Base-by-base conservation (phyloP, 192 early-diverging fungal species). In the Chytriomyces confervae region DNA sequence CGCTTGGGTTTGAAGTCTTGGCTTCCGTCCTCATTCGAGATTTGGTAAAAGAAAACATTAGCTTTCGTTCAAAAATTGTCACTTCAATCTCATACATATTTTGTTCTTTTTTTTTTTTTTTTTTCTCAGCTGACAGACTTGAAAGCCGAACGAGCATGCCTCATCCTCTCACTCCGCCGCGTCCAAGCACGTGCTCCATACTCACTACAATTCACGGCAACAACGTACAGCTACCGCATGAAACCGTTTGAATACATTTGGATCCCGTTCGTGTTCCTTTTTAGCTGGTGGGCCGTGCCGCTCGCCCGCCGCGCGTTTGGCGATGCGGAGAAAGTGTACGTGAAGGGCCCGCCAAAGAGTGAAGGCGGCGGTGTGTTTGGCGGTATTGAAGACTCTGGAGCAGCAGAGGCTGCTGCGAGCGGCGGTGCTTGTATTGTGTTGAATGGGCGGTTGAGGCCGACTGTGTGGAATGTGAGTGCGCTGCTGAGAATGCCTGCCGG, bases 61-160 rank as follows among this genome's bases (percentile, higher is more conserved):
- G 24, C 24, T 27, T 27, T 27, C 24, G 24, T 27, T 27, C 0
- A 27, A 27, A 27, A 27, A 27, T n/a, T n/a, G 11, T 23, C 27
- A 23, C 18, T 64, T 64, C 62, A 16, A 67, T 23, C 66, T 46
- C 36, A 36, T 36, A 36, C 36, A 36, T 36, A 36, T 36, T 1
- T n/a, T n/a, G n/a, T n/a, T n/a, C n/a, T n/a, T n/a, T n/a, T n/a
- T n/a, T n/a, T n/a, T n/a, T n/a, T n/a, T 18, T 23, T 47, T 67
- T 5, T 10, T 16, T 46, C 3, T 6, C 27, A 67, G 50, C 61
- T 74, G 16, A 74, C 72, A 5, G 72, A 74, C 72, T 45, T 74
- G 16, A 74, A 74, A 27, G 72, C 72, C 61, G 72, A 74, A 62
- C 53, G 62, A n/a, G 72, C 72, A 9, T 53, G 61, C 60, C 45